Base-by-base conservation (phyloP, 345 rosid species). In the Excoecaria cochinchinensis region DNA sequence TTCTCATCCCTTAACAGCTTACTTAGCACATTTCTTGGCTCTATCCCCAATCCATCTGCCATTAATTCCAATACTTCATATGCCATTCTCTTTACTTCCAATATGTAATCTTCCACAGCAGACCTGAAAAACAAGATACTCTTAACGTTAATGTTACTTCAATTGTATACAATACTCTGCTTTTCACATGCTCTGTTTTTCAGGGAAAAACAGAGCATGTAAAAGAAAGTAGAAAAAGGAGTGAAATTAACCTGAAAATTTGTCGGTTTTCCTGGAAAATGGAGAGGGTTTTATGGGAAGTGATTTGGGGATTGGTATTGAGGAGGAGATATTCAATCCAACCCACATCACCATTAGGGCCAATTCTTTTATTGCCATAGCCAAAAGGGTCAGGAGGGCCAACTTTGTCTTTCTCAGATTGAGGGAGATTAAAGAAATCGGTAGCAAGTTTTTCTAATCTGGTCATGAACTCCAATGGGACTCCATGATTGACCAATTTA, bases 331-430 rank as follows among this genome's bases (percentile, higher is more conserved):
- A 85, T 59, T 91, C 98, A 55, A 93, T 84, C 95, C 95, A 89
- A 24, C 98, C 98, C 21, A 90, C 84, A 72, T 93, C 97, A 22
- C 92, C 97, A 22, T 87, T 90, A 0, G 39, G 76, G 36, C 98
- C 98, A 73, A 93, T 93, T 66, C 84, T 79, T 55, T 79, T 87
- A 82, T 72, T 87, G 38, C 95, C 97, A 52, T 93, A 93, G 42
- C 98, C 98, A 58, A 83, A 90, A 8, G 95, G 98, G 74, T 82
- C 67, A n/a, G 90, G 88, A n/a, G 96, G 97, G 22, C 97, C 86
- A 57, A 78, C 80, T 71, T 71, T 78, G 39, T 84, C 88, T 80
- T 93, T 93, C 78, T 85, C 90, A 1, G 89, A 76, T 55, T 84
- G 85, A 14, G 97, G 87, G 73, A 85, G 85, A n/a, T 85, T 61